Conservation (phyloP, 2,329 filamentous ascomycete genomes). For the Trichoderma sp. region DNA sequence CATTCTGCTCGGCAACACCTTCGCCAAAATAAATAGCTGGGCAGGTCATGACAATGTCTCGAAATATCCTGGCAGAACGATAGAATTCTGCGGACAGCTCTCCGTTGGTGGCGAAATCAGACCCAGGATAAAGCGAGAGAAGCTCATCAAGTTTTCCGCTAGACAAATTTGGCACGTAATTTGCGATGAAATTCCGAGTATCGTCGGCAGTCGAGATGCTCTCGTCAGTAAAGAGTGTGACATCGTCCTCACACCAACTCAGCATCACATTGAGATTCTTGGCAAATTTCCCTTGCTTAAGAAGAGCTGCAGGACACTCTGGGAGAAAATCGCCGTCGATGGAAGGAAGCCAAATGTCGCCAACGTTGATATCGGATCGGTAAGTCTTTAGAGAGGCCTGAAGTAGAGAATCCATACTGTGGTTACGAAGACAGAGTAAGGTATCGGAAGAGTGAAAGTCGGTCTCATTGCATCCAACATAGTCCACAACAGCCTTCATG, state of each 20-base stretch:
- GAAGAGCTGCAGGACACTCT: slow-evolving; percentile 46
- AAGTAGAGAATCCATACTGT: slow-evolving; percentile 43
- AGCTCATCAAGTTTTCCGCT: slow-evolving; percentile 37
- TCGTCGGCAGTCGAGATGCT: slow-evolving; percentile 40
- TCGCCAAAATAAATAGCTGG: slow-evolving; percentile 43
- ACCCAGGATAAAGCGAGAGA: slow-evolving; percentile 48
- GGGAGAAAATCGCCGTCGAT: slow-evolving; percentile 44
- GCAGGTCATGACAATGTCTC: slow-evolving; percentile 52
- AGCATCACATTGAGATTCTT: slow-evolving; percentile 58
- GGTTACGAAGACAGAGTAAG: slow-evolving; percentile 44
- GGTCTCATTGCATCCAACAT: slow-evolving; percentile 42
- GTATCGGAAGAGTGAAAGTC: slow-evolving; percentile 41
- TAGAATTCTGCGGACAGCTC: slow-evolving; percentile 47
- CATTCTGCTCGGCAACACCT: slow-evolving; percentile 34
- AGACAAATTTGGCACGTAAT: slow-evolving; percentile 39
- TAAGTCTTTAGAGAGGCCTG: slow-evolving; percentile 44
- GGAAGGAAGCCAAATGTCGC: slow-evolving; percentile 50
- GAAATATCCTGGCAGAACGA: slow-evolving; percentile 46
- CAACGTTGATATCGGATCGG: slow-evolving; percentile 42
- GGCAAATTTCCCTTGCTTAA: slow-evolving; percentile 57
- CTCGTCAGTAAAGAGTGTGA: slow-evolving; percentile 41
- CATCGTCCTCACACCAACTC: slow-evolving; percentile 50
- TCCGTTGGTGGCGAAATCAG: slow-evolving; percentile 42
- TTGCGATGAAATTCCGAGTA: slow-evolving; percentile 38
- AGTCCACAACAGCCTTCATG: slow-evolving; percentile 41